Evolutionary conservation across 495 filamentous ascomycete genomes (phyloP).

Genomic region (Hypoxylon cercidicola): DNA sequence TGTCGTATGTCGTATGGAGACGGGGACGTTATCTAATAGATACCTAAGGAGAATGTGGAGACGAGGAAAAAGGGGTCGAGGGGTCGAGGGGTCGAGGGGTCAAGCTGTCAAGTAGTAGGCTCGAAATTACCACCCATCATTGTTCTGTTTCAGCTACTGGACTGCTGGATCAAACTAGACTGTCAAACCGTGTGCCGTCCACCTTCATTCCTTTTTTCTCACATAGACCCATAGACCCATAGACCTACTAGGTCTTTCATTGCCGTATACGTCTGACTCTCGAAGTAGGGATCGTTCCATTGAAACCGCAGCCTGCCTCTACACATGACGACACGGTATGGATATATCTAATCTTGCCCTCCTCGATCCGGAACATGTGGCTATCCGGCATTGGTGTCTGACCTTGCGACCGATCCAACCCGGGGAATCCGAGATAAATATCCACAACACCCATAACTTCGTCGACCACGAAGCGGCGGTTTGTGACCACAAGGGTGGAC

Average conservation of each 20-base stretch:
- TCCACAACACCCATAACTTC: constrained; percentile 50
- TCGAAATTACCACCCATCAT: too few relatives aligned
- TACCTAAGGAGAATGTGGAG: too few relatives aligned
- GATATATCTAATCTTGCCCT: constrained; percentile 51
- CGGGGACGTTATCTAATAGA: too few relatives aligned
- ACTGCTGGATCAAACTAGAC: too few relatives aligned
- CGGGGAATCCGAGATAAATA: constrained; percentile 52
- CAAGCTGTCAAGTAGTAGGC: too few relatives aligned
- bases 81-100: too few relatives aligned
- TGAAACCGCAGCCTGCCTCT: constrained; percentile 47
- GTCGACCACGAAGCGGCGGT: constrained; percentile 54
- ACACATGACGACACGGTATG: constrained; percentile 51
- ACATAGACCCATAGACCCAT: too few relatives aligned
- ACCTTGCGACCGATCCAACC: constrained; percentile 47
- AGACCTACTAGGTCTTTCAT: constrained; percentile 5
- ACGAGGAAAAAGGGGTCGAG: too few relatives aligned
- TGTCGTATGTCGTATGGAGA: too few relatives aligned
- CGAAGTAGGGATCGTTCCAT: constrained; percentile 36
- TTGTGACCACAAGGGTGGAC: constrained; percentile 47
- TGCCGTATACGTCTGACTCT: constrained; percentile 7
- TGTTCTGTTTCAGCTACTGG: too few relatives aligned
- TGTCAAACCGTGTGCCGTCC: too few relatives aligned
- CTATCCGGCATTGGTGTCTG: constrained; percentile 49
- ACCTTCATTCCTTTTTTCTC: background rate
- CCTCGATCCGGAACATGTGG: constrained; percentile 52